Conservation (phyloP, 2,329 filamentous ascomycete species). For the Celoporthe dispersa region DNA sequence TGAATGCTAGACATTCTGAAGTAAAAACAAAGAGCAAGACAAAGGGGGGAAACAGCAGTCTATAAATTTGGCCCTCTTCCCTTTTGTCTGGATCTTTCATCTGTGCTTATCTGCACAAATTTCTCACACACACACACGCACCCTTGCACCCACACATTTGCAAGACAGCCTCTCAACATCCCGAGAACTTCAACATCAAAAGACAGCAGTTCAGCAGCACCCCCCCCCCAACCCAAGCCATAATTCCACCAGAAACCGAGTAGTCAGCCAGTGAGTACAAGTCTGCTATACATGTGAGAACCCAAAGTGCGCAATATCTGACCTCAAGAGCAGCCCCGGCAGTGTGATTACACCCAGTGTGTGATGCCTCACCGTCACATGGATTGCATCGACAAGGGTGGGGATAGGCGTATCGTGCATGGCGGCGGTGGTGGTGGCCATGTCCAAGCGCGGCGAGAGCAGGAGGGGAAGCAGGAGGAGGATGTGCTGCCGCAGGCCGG, state of each 20-base stretch:
- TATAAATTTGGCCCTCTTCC: neutral
- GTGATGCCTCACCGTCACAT: neutral
- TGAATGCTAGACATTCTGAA: neutral
- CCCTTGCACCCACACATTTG: neutral
- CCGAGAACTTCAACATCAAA: neutral
- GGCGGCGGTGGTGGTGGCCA: no score
- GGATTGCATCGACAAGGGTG: neutral
- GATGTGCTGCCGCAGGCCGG: neutral
- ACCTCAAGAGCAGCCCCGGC: neutral
- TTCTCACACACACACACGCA: neutral
- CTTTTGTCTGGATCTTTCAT: neutral
- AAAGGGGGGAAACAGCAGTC: neutral
- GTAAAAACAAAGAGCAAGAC: neutral
- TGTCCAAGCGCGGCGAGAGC: neutral
- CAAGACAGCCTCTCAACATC: neutral
- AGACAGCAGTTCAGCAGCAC: no score
- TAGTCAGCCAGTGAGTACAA: no score
- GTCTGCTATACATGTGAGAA: no score
- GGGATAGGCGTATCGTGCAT: neutral
- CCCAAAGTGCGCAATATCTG: neutral
- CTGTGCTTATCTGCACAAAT: neutral
- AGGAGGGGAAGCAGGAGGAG: neutral
- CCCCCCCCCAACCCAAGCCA: no score
- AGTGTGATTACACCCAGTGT: neutral
- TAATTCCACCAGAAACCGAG: no score